Percentiles rank a stretch among this genome's conserved stretches.
These are phyloP conservation scores for Seiridium unicorne DNA, from an alignment of 2,329 filamentous ascomycete species.

Conservation along the genomic window DNA sequence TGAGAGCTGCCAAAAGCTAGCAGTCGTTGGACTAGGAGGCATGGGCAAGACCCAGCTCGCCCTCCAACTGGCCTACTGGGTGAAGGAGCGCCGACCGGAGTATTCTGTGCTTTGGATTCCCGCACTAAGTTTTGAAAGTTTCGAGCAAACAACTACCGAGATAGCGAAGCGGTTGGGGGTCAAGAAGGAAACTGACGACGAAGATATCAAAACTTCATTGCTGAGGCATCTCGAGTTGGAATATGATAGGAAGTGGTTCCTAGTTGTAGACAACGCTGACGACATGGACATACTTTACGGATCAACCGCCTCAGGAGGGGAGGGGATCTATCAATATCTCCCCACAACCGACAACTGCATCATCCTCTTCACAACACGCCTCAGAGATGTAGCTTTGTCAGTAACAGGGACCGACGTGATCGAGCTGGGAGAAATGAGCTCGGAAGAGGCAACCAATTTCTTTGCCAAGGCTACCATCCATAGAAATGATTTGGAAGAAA, in stretches of 20 bases:
- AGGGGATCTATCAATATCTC: not conserved
- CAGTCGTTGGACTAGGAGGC: constrained; percentile 35
- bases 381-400: constrained; percentile 24
- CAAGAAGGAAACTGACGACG: constrained; percentile 43
- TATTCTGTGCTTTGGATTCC: constrained; percentile 44
- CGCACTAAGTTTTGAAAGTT: constrained; percentile 32
- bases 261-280: constrained; percentile 42
- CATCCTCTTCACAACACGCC: constrained; percentile 35
- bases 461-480: constrained; percentile 22
- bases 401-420: constrained; percentile 22
- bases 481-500: constrained; percentile 15
- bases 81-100: constrained; percentile 27
- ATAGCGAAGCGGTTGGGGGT: constrained; percentile 30
- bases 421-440: constrained; percentile 25
- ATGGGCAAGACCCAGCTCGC: constrained; percentile 39
- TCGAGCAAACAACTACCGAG: constrained; percentile 35
- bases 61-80: constrained; percentile 37
- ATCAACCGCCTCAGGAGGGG: not conserved
- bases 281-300: constrained; percentile 27
- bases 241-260: constrained; percentile 31
- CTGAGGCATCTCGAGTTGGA: constrained; percentile 31
- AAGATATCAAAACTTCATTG: constrained; percentile 61
- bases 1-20: constrained; percentile 13
- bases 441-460: constrained; percentile 22
- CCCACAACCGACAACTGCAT: constrained; percentile 18